phyloP scores from a whole-genome alignment of 352 stramenopile genomes.

The Pythium apleroticum region DNA sequence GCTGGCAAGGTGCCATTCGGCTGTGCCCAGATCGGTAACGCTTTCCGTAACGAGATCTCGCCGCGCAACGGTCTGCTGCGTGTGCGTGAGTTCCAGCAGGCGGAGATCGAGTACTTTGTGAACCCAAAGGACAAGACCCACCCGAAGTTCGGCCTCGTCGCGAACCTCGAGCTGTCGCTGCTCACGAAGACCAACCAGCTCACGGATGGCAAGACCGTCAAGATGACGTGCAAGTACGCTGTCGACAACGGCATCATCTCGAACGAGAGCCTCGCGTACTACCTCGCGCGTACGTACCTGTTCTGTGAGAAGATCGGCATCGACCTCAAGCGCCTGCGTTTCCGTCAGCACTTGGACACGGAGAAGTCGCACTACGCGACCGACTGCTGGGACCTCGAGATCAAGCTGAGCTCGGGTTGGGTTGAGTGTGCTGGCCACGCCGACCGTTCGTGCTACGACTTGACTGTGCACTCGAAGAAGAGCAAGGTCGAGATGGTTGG shows the following conservation, averaged over 20 bases:
- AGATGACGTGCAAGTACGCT: slow-evolving; percentile 90
- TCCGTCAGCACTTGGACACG: slow-evolving; percentile 98
- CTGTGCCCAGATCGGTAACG: slow-evolving; percentile 85
- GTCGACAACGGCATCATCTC: slow-evolving; percentile 94
- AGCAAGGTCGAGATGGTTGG: slow-evolving; percentile 88
- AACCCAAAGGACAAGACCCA: slow-evolving; percentile 99
- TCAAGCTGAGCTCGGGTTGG: slow-evolving; percentile 98
- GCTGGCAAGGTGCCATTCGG: slow-evolving; percentile 90
- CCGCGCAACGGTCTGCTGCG: slow-evolving; percentile 95
- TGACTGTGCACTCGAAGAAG: slow-evolving; percentile 89
- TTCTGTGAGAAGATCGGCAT: slow-evolving; percentile 96
- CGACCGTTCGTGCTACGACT: slow-evolving; percentile 98
- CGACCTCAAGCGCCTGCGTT: slow-evolving; percentile 93
- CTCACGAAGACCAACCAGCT: slow-evolving; percentile 95
- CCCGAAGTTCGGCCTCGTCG: slow-evolving; percentile 93
- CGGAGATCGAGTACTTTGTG: slow-evolving; percentile 99
- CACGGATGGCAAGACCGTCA: slow-evolving; percentile 95
- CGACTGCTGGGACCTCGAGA: slow-evolving; percentile 85
- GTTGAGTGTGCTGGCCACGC: slow-evolving; percentile 99
- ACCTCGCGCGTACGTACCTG: slow-evolving; percentile 97
- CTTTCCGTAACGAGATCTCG: slow-evolving; percentile 97
- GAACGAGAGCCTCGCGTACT: slow-evolving; percentile 99
- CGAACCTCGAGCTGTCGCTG: slow-evolving; percentile 89
- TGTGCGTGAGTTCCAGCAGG: slow-evolving; percentile 99
- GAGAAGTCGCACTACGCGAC: slow-evolving; percentile 99